Conservation (phyloP, 805 yeast genomes). For the Pichia manshurica region DNA sequence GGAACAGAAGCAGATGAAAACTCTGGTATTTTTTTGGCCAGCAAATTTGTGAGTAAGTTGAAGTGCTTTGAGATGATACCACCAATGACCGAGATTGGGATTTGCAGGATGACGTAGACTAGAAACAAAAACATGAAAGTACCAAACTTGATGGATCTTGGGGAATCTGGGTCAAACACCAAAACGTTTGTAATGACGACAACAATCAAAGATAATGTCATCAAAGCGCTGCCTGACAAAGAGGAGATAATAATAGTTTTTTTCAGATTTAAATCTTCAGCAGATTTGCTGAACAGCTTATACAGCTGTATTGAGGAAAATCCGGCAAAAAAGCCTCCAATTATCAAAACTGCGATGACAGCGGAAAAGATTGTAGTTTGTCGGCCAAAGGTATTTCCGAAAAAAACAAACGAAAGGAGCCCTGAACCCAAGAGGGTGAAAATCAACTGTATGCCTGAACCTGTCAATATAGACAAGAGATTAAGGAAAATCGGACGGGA, state of each 20-base stretch:
- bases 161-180: constrained; percentile 71
- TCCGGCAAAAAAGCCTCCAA: constrained; percentile 73
- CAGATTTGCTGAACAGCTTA: constrained; percentile 42
- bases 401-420: constrained; percentile 42
- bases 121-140: constrained; percentile 57
- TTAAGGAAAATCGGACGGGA: constrained; percentile 44
- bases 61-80: constrained; percentile 39
- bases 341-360: constrained; percentile 52
- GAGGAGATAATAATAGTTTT: constrained; percentile 32
- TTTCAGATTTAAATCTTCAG: constrained; percentile 33
- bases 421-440: constrained; percentile 61
- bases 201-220: constrained; percentile 41
- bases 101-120: constrained; percentile 57
- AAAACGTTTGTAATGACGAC: constrained; percentile 57
- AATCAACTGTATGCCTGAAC: constrained; percentile 71
- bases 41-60: constrained; percentile 19
- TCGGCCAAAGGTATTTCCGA: constrained; percentile 40
- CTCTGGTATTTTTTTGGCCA: constrained; percentile 22
- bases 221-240: constrained; percentile 45
- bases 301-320: constrained; percentile 61
- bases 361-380: constrained; percentile 58
- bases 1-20: not conserved
- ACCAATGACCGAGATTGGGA: constrained; percentile 74
- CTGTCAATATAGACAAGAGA: constrained; percentile 50
- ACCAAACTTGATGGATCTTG: constrained; percentile 73